Evolutionary conservation across 2,329 filamentous ascomycete genomes (phyloP), one percentile per base, ranked within the genome.

Genomic region (Diaporthe australafricana): DNA sequence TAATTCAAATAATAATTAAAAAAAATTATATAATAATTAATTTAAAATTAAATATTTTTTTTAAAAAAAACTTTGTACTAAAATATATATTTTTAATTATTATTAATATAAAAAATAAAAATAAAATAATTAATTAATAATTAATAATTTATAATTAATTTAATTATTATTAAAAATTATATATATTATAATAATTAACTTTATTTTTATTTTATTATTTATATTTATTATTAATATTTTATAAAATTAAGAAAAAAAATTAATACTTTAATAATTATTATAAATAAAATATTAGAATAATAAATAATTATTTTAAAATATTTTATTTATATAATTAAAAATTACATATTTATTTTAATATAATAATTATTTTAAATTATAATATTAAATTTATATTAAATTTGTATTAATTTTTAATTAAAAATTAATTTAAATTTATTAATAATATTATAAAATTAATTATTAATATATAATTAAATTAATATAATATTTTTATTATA

Each of bases 181-280:
- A 62, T 62, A 40, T 42, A 62, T n/a, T 42, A 62, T 57, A 11
- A 22, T 22, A n/a, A 22, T 50, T 22, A n/a, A n/a, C n/a, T n/a
- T n/a, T n/a, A n/a, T n/a, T n/a, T n/a, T n/a, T n/a, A n/a, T n/a
- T n/a, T n/a, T n/a, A n/a, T n/a, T n/a, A n/a, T n/a, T n/a, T n/a
- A n/a, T n/a, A n/a, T n/a, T n/a, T n/a, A n/a, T n/a, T n/a, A n/a
- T n/a, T n/a, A n/a, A n/a, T n/a, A n/a, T n/a, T n/a, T n/a, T n/a
- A n/a, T n/a, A n/a, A n/a, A n/a, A n/a, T n/a, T n/a, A n/a, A n/a
- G n/a, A n/a, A n/a, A n/a, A n/a, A n/a, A n/a, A n/a, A n/a, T n/a
- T n/a, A n/a, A n/a, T n/a, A n/a, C n/a, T n/a, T n/a, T n/a, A n/a
- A 30, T 30, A 25, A 25, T 55, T 32, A 55, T 55, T 32, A 55